These are phyloP conservation scores for Petunia secreta DNA, from an alignment of 257 asterid species.

Conservation along the genomic window DNA sequence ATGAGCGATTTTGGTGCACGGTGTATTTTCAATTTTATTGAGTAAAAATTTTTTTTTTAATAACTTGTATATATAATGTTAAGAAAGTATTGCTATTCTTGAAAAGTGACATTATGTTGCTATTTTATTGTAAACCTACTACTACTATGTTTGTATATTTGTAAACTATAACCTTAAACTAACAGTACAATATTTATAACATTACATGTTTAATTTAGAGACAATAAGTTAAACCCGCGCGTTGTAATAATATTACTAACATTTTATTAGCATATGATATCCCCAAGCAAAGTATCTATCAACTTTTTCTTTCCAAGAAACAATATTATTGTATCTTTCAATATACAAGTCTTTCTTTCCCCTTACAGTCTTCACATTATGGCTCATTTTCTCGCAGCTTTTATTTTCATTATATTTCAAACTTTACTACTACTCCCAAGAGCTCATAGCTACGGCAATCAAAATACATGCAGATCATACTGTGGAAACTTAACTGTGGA, in stretches of 20 bases:
- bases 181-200: too few species aligned
- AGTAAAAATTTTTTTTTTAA: too few species aligned
- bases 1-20: too few species aligned
- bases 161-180: too few species aligned
- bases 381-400: constrained; percentile 40
- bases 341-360: not conserved
- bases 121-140: too few species aligned
- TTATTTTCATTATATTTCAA: constrained; percentile 33
- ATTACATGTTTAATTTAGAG: too few species aligned
- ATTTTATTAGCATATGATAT: constrained; percentile 26
- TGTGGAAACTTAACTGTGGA: constrained; percentile 85
- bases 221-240: too few species aligned
- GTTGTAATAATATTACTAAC: not conserved
- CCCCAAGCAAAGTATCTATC: constrained; percentile 71
- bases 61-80: too few species aligned
- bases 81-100: too few species aligned
- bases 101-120: too few species aligned
- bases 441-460: constrained; percentile 41
- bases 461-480: constrained; percentile 68
- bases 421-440: constrained; percentile 22
- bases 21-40: too few species aligned
- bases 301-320: constrained; percentile 4
- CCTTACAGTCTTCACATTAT: constrained; percentile 35
- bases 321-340: not conserved
- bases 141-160: too few species aligned